Percentiles rank a stretch among this genome's conserved stretches.
Evolutionary conservation across 768 basidiomycete species (phyloP).

Genomic region (Mycena olivaceomarginata): DNA sequence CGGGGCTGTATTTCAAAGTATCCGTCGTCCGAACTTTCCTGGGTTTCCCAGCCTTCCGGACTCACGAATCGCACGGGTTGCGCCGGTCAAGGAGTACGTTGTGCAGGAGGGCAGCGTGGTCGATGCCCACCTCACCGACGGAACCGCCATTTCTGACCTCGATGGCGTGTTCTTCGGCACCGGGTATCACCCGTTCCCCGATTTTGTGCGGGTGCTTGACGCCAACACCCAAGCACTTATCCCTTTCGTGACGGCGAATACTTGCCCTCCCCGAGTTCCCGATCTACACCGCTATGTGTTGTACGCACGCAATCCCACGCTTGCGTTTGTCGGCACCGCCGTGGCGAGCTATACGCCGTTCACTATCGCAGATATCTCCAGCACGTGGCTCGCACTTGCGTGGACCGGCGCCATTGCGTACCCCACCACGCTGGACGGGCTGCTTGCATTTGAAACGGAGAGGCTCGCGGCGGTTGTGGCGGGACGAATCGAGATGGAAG

Average conservation of each 20-base stretch:
- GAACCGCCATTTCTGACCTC: constrained; percentile 47
- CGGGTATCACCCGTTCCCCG: constrained; percentile 53
- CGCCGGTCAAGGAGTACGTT: constrained; percentile 50
- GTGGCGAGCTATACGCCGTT: constrained; percentile 56
- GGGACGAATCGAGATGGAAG: constrained; percentile 21
- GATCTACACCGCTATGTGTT: constrained; percentile 53
- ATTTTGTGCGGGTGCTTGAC: constrained; percentile 48
- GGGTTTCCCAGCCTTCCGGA: constrained; percentile 56
- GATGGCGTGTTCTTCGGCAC: constrained; percentile 57
- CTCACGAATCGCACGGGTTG: constrained; percentile 52
- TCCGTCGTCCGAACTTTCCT: constrained; percentile 51
- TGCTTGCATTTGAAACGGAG: constrained; percentile 50
- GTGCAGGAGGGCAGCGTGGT: constrained; percentile 20
- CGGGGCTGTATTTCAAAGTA: constrained; percentile 47
- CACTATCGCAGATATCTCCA: constrained; percentile 55
- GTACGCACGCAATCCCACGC: constrained; percentile 52
- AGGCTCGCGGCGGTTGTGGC: constrained; percentile 46
- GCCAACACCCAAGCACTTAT: constrained; percentile 22
- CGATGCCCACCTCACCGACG: constrained; percentile 48
- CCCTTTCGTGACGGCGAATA: constrained; percentile 45
- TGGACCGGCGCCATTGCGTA: constrained; percentile 49
- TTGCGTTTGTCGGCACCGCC: constrained; percentile 55
- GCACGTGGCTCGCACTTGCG: constrained; percentile 56
- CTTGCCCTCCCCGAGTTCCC: constrained; percentile 48
- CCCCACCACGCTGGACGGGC: constrained; percentile 34